These are phyloP conservation scores for Fusarium pseudocircinatum DNA, from an alignment of 2,329 filamentous ascomycete genomes.

Conservation along the genomic window DNA sequence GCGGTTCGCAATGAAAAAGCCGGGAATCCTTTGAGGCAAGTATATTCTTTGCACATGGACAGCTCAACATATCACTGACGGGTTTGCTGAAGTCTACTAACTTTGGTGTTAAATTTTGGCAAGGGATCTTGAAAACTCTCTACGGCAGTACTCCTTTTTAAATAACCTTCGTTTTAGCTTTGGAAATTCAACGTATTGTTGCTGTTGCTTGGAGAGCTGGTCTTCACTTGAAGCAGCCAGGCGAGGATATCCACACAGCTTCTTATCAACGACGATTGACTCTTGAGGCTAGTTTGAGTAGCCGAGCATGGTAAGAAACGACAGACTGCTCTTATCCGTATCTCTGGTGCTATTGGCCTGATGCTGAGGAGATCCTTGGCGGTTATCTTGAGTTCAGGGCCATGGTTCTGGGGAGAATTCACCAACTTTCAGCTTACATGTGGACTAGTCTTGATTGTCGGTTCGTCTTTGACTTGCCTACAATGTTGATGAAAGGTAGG, in stretches of 20 bases:
- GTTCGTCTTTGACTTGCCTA: background rate
- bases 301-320: background rate
- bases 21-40: background rate
- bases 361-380: background rate
- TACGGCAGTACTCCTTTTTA: background rate
- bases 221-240: background rate
- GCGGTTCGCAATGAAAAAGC: too few species aligned
- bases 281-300: background rate
- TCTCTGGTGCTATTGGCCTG: accelerated
- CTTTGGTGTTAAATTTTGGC: background rate
- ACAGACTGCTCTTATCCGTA: too few species aligned
- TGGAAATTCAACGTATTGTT: background rate
- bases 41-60: background rate
- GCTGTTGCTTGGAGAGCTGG: background rate
- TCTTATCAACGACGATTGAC: background rate
- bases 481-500: too few species aligned
- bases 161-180: too few species aligned
- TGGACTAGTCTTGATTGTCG: background rate
- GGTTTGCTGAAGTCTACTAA: background rate
- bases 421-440: background rate
- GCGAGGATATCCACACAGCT: background rate
- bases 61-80: too few species aligned
- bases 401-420: background rate
- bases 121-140: background rate
- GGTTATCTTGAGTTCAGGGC: accelerated